Conservation (phyloP, 768 basidiomycete species). For the Kwoniella sp. region DNA sequence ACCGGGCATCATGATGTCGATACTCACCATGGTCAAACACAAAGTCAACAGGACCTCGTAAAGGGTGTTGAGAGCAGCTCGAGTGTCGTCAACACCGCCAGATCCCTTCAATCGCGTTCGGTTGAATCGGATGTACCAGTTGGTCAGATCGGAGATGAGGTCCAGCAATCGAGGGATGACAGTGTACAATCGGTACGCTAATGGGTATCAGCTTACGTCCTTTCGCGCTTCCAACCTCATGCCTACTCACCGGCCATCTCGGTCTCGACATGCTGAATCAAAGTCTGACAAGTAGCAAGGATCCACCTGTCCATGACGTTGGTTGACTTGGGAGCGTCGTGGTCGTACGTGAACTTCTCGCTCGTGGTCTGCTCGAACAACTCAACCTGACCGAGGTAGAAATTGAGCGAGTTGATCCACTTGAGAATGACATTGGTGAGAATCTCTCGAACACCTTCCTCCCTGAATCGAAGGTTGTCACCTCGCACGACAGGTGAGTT, state of each 20-base stretch:
- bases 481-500: slow-evolving; percentile 98
- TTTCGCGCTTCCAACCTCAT: too few relatives aligned
- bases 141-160: slow-evolving; percentile 92
- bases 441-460: slow-evolving; percentile 95
- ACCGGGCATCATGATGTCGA: neutral
- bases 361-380: slow-evolving; percentile 76
- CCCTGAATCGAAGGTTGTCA: slow-evolving; percentile 95
- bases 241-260: slow-evolving; percentile 77
- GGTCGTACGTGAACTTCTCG: slow-evolving; percentile 76
- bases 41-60: slow-evolving; percentile 93
- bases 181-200: slow-evolving; percentile 88
- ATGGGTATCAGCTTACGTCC: neutral
- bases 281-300: slow-evolving; percentile 92
- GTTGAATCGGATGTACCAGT: slow-evolving; percentile 99
- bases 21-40: slow-evolving; percentile 85
- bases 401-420: slow-evolving; percentile 98
- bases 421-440: slow-evolving; percentile 92
- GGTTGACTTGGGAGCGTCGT: slow-evolving; percentile 71
- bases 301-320: slow-evolving; percentile 99
- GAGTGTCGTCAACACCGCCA: slow-evolving; percentile 80
- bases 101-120: slow-evolving; percentile 92
- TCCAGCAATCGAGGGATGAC: slow-evolving; percentile 91
- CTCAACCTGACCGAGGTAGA: slow-evolving; percentile 92
- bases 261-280: slow-evolving; percentile 81
- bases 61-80: slow-evolving; percentile 83